These are phyloP conservation scores for Umbelopsis isabellina DNA, from an alignment of 192 early-diverging fungal genomes.

Conservation along the genomic window DNA sequence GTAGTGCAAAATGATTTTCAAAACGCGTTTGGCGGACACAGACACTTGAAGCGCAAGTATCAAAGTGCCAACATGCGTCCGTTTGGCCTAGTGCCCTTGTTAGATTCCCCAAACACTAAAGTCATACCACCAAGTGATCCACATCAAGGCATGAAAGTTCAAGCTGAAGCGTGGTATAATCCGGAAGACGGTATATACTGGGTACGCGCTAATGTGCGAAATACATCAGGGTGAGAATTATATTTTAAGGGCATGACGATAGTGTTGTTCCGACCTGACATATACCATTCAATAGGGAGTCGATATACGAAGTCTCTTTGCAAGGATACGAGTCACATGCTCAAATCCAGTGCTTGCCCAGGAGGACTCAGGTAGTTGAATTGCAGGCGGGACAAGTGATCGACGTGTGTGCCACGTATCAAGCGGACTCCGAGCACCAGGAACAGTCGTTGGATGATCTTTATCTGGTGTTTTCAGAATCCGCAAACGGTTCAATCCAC, in stretches of 20 bases:
- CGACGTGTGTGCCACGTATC: conserved; percentile 14
- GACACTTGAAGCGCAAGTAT: neutral
- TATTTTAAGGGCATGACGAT: neutral
- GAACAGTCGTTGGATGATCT: conserved; percentile 11
- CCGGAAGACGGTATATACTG: neutral
- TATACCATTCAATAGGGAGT: neutral
- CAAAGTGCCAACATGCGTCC: neutral
- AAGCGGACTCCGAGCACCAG: neutral
- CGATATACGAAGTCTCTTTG: neutral
- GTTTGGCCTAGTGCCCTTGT: neutral
- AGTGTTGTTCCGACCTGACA: too few relatives aligned
- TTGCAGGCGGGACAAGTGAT: neutral
- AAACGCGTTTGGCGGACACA: neutral
- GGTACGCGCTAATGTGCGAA: conserved; percentile 6
- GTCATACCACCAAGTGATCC: neutral
- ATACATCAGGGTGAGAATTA: neutral
- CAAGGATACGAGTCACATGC: neutral
- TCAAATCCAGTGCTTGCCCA: neutral
- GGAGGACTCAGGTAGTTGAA: neutral
- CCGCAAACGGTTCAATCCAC: neutral
- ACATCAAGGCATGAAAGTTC: neutral
- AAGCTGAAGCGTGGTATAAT: neutral
- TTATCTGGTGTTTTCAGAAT: conserved; percentile 4
- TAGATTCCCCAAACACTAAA: neutral
- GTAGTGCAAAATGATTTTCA: neutral